A percentile compares a stretch with the other conserved stretches of the same genome.
Conservation (phyloP, 331 rosid genomes). For the Dryas integrifolia region DNA sequence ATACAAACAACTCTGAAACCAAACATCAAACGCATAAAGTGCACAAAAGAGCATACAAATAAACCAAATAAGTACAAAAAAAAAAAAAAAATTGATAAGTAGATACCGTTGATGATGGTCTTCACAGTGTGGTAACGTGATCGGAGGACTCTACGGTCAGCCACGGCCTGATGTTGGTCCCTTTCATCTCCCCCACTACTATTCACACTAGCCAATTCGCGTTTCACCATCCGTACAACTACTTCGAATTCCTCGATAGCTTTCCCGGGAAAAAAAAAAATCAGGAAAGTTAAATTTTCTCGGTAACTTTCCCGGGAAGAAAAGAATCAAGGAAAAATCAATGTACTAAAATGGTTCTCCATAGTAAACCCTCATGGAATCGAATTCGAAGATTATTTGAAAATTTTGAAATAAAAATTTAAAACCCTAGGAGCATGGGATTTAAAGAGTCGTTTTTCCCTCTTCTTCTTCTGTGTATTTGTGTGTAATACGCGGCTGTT, state of each 20-base stretch:
- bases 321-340: background rate
- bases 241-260: background rate
- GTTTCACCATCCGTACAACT: slow-evolving; percentile 19
- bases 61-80: background rate
- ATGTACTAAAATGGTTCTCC: too few relatives aligned
- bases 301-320: slow-evolving; percentile 8
- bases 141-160: slow-evolving; percentile 65
- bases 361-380: too few relatives aligned
- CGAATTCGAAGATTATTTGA: too few relatives aligned
- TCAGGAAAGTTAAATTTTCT: background rate
- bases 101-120: slow-evolving; percentile 52
- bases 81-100: background rate
- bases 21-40: background rate
- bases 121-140: slow-evolving; percentile 63
- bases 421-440: too few relatives aligned
- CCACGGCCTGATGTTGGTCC: slow-evolving; percentile 12
- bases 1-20: background rate
- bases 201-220: slow-evolving; percentile 2
- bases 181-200: background rate
- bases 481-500: too few relatives aligned
- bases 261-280: background rate
- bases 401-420: too few relatives aligned
- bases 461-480: too few relatives aligned
- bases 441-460: too few relatives aligned
- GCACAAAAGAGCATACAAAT: background rate